Evolutionary conservation across 306 rosid genomes (phyloP).

Genomic region (Quercus parvula): DNA sequence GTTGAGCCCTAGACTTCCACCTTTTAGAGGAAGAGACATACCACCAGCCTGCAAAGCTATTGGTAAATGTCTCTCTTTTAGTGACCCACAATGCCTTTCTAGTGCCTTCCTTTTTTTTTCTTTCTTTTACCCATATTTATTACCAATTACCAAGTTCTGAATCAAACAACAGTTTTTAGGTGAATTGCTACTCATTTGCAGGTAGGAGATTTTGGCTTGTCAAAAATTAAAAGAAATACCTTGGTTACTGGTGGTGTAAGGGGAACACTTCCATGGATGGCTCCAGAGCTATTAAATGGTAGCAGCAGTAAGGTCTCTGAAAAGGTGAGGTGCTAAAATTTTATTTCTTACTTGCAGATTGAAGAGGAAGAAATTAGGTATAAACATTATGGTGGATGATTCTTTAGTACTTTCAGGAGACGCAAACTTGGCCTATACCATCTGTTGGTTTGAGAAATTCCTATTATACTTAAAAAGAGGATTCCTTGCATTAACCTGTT

Average conservation of each 20-base stretch:
- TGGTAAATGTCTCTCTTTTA: background rate
- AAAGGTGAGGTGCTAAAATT: constrained; percentile 45
- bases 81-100: background rate
- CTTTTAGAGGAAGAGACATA: background rate
- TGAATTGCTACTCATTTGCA: constrained; percentile 23
- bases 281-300: constrained; percentile 86
- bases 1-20: background rate
- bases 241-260: constrained; percentile 87
- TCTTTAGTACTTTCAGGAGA: background rate
- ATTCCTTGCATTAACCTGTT: background rate
- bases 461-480: background rate
- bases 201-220: constrained; percentile 95
- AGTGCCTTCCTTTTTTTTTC: background rate
- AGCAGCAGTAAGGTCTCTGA: constrained; percentile 90
- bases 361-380: background rate
- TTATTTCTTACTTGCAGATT: background rate
- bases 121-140: background rate
- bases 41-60: background rate
- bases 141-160: background rate
- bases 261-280: constrained; percentile 97
- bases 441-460: background rate
- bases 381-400: background rate
- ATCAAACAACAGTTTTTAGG: background rate
- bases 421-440: background rate
- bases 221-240: constrained; percentile 81